Evolutionary conservation across 1,284 basidiomycete species (phyloP), one percentile per base, ranked within the genome.

Genomic region (Malassezia brasiliensis): DNA sequence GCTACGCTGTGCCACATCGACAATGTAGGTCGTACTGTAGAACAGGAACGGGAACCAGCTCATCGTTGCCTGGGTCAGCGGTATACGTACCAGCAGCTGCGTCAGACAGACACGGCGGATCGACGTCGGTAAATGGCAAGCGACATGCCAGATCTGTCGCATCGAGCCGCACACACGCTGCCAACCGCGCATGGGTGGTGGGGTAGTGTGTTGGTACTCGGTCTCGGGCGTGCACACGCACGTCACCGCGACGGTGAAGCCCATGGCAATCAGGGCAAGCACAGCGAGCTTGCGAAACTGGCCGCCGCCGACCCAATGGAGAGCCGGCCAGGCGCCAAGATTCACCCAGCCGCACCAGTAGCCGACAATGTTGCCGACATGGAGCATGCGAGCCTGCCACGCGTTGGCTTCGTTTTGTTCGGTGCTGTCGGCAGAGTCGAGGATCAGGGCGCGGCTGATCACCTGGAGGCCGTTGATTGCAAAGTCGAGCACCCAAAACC

Each of bases 201-300:
- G 20, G 17, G 52, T 20, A 5, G 37, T 30, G 34, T 25, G 28
- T 11, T 30, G 36, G 20, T 39, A 20, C 19, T 39, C 51, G 40
- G 47, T 28, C 31, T 67, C 66, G 63, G 85, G 81, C 58, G 89
- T 87, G 31, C 77, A 85, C 68, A 80, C 81, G 68, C 89, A 93
- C 1, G 93, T 96, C 46, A 88, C 83, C 79, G 83, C 85, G 17
- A 96, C 88, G 1, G 88, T 90, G 41, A 79, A 62, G 10, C 85
- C 81, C 25, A 96, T 82, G 47, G 91, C 82, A 36, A 85, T 64
- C 60, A 93, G 83, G 63, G 85, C 85, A 55, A 96, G 78, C 39
- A 96, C 79, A 67, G 90, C 93, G 69, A 98, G 89, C 74, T 93
- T 93, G 62, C 93, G 83, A 78, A 98, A 98, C 74, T 98, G 94